phyloP scores from a whole-genome alignment of 225 moss, liverwort and hornwort species.

The Pleurozium schreberi region DNA sequence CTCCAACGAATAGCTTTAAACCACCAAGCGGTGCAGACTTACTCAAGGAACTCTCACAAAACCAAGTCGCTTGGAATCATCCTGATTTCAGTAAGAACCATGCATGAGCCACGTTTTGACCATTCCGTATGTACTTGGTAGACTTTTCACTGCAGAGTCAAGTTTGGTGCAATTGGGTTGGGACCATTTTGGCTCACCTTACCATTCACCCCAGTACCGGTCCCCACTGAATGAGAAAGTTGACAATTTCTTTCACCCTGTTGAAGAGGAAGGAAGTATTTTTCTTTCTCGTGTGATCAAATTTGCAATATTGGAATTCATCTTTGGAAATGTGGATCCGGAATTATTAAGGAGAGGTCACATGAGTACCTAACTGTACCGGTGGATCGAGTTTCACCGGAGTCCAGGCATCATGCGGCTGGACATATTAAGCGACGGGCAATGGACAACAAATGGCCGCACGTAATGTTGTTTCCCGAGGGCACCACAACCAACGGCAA shows the following conservation, averaged over 20 bases:
- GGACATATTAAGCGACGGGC: conserved; percentile 39
- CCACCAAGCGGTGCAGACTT: neutral
- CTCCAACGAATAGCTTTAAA: too few species aligned
- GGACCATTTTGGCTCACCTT: neutral
- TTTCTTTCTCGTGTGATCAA: neutral
- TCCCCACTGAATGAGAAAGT: neutral
- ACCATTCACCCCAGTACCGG: neutral
- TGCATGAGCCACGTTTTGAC: too few species aligned
- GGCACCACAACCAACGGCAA: conserved; percentile 62
- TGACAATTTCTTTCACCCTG: neutral
- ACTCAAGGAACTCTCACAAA: neutral
- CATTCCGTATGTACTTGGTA: neutral
- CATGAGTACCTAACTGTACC: neutral
- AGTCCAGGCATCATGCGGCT: conserved; percentile 47
- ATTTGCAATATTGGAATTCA: neutral
- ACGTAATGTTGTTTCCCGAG: conserved; percentile 50
- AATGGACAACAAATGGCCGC: conserved; percentile 56
- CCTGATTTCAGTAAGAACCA: too few species aligned
- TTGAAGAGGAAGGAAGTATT: neutral
- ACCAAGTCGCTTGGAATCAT: neutral
- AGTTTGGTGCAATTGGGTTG: neutral
- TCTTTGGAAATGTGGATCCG: neutral
- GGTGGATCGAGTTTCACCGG: conserved; percentile 41
- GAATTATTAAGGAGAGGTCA: neutral
- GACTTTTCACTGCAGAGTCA: too few species aligned